Evolutionary conservation across 495 filamentous ascomycete genomes (phyloP), one percentile per base, ranked within the genome.

Genomic region (Chaetomium tenue): DNA sequence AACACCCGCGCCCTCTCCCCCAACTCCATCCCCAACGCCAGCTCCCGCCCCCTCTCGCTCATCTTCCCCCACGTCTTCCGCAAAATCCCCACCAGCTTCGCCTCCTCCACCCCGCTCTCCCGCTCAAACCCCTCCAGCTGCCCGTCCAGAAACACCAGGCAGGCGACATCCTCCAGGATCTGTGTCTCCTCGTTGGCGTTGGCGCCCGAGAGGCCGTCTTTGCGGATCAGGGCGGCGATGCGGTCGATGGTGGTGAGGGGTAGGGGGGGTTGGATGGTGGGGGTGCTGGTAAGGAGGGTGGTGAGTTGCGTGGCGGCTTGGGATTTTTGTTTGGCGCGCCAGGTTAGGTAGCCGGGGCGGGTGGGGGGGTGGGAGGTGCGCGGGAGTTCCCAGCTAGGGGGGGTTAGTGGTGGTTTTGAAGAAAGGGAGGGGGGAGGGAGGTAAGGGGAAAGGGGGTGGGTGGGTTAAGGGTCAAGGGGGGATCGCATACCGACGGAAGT

Each of bases 41-140:
- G 75, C 64, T 84, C 83, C 63, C 83, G 77, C n/a, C 89, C 91
- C 59, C 70, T 67, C 62, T 81, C 79, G 47, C 79, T 84, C 89
- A 94, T 93, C 83, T 94, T 94, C 53, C 66, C 87, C 91, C 91
- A 94, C 44, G 89, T 92, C 87, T 93, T 92, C 68, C 78, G 74
- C 75, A 94, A 72, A 64, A 94, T 92, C 15, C 70, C 78, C 15
- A 93, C 65, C 51, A 91, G 83, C 81, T 92, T 93, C 58, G 85
- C 88, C 76, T 92, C 90, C 68, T 82, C 86, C 71, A 83, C 81
- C 63, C 78, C 79, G 61, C 78, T 61, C 63, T 68, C 66, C 53
- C 65, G 79, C 79, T 89, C 87, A 75, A 92, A 94, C 53, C 80
- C 82, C 70, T 90, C 90, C 64, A 93, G 87, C 76, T 92, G 89